Conservation (phyloP, 176 grass and related monocot species). For the Dendrocalamus sinicus region DNA sequence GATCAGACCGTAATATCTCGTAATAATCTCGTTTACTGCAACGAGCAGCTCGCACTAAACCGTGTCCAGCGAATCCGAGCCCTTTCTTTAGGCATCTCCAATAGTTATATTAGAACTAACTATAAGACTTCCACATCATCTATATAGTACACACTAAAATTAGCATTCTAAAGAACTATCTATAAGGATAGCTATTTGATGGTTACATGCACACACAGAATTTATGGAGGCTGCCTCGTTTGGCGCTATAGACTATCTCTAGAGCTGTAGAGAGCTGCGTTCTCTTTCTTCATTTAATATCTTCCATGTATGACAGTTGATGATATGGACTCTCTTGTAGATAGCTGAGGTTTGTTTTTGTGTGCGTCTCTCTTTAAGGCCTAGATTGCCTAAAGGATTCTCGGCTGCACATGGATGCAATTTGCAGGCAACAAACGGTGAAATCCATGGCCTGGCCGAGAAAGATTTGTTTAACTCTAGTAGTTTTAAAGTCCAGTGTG, state of each 20-base stretch:
- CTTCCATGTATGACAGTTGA: too few relatives aligned
- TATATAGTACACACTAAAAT: too few relatives aligned
- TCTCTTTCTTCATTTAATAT: too few relatives aligned
- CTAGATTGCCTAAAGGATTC: constrained; percentile 54
- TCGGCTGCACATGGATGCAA: constrained; percentile 42
- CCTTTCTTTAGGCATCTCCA: background rate
- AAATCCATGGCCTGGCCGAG: constrained; percentile 39
- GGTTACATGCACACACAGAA: too few relatives aligned
- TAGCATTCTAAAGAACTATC: too few relatives aligned
- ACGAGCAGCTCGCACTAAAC: background rate
- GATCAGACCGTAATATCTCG: background rate
- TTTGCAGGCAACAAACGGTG: background rate
- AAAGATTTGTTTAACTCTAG: constrained; percentile 18
- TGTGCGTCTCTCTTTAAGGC: background rate
- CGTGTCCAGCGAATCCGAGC: background rate
- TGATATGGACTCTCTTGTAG: too few relatives aligned
- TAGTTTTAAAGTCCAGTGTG: background rate
- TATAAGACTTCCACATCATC: too few relatives aligned
- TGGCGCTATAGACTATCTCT: too few relatives aligned
- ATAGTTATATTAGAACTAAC: too few relatives aligned
- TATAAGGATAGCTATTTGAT: too few relatives aligned
- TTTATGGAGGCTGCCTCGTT: too few relatives aligned
- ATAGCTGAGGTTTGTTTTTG: background rate
- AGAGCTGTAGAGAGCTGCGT: too few relatives aligned
- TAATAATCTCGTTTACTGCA: background rate